Evolutionary conservation across 768 basidiomycete species (phyloP), one percentile per base, ranked within the genome.

Genomic region (Hirschioporus abietinus): DNA sequence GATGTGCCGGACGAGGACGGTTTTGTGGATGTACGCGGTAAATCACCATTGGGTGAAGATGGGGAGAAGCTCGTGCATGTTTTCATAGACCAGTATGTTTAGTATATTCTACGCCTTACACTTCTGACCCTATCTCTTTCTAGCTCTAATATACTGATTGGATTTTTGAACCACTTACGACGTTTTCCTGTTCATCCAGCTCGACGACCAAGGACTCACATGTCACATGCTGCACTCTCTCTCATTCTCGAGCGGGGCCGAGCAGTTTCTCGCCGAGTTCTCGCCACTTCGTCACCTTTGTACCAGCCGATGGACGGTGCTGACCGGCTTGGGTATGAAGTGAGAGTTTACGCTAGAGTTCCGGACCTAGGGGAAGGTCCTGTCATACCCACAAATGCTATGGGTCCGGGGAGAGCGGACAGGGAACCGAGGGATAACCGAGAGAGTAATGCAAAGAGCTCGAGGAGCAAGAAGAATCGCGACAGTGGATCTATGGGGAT

Each of bases 81-180:
- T 66, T 81, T 82, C 68, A 72, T 80, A 26, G 82, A 83, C 66
- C 81, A 83, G 82, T 82, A 70, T 66, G 81, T 78, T 34, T 23
- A 62, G 26, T 24, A 61, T 20, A 17, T 7, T 17, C 61, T 18
- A 1, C 18, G 30, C 24, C 18, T 66, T 65, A 35, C 18, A 9
- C 15, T 52, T n/a, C 35, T 58, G 1, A 63, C 58, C 36, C 25
- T n/a, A 42, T 62, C 60, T 65, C 23, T 35, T n/a, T 67, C 61
- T 70, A 94, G 93, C 70, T 95, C 93, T 18, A 95, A 95, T 73
- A 94, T 95, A 68, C 84, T 95, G 60, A 88, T 95, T 68, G 93
- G 93, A 35, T 83, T 94, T 65, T 74, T 94, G n/a, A 85, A 82
- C 30, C 86, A 89, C 75, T 76, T 90, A 64, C 88, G 86, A 73